Evolutionary conservation across 2,329 filamentous ascomycete genomes (phyloP), one percentile per base, ranked within the genome.

Genomic region (Trichoderma breve): DNA sequence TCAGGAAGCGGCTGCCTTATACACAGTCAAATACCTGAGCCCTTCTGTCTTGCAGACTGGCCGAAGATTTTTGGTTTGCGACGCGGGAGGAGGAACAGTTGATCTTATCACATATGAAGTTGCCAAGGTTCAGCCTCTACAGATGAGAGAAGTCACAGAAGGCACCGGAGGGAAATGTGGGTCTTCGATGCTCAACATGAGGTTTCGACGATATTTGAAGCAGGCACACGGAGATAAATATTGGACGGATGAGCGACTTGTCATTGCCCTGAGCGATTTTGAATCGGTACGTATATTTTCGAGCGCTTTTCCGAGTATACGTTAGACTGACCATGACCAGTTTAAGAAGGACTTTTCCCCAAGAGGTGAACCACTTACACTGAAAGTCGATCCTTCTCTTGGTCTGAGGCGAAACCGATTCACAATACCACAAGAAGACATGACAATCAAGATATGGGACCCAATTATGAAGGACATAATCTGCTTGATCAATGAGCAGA

Each of bases 391-490:
- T 43, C 72, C 79, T 26, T 79, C 76, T 32, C 78, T 82, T 36
- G 80, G 80, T 3, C 64, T 82, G 21, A 76, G 74, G 36, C 77
- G 80, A 53, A 79, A 81, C 32, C 75, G 74, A 34, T 77, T 74
- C 70, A 80, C 78, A 2, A 78, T 82, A 74, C 69, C 81, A n/a
- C 77, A 88, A 79, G 67, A 91, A 89, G 78, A 55, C 87, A 95
- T 81, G 91, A 93, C 76, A 87, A 91, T 80, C 86, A 84, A 76
- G 88, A 80, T 82, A 14, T 81, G 82, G 70, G 79, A 80, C 5
- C 81, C 81, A 6, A 82, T 82, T 75, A 83, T 75, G 80, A 87
- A 79, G 80, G 78, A 83, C 24, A 79, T 83, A n/a, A 77, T 82
- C 3, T 81, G 81, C 3, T 80, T 84, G 5, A 81, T 86, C 61